Evolutionary conservation across 305 asterid genomes (phyloP).

Genomic region (Fraxinus sp.): DNA sequence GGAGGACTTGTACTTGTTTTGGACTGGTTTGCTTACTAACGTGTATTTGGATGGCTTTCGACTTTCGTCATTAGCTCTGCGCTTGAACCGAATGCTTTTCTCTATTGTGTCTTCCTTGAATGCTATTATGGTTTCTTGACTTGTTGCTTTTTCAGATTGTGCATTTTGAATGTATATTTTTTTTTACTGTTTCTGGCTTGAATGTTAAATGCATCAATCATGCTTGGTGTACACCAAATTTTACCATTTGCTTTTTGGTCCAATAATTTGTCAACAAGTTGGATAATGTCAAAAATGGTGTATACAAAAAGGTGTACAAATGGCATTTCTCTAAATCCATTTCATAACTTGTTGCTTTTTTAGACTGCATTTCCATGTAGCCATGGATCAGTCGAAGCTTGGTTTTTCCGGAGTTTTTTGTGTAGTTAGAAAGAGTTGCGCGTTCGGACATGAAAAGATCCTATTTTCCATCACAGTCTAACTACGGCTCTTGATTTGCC

Average conservation of each 20-base stretch:
- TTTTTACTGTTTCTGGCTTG: neutral
- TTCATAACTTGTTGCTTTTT: neutral
- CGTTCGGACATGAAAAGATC: neutral
- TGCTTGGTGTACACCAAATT: no score
- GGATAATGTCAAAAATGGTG: no score
- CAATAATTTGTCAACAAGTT: no score
- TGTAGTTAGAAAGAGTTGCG: neutral
- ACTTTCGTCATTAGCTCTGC: neutral
- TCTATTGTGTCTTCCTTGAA: neutral
- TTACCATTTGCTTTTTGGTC: no score
- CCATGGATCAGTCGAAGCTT: neutral
- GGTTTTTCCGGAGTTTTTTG: neutral
- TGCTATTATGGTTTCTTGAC: neutral
- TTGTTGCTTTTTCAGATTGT: neutral
- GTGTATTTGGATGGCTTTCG: neutral
- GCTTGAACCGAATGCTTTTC: neutral
- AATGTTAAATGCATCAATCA: neutral
- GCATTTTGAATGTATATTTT: neutral
- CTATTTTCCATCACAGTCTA: neutral
- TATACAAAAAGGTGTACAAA: no score
- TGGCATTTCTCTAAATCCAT: no score
- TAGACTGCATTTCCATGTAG: neutral
- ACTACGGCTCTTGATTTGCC: neutral
- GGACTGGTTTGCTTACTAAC: neutral
- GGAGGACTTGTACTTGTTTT: neutral